Conservation (phyloP, 1,284 basidiomycete species). For the Cutaneotrichosporon sp. region DNA sequence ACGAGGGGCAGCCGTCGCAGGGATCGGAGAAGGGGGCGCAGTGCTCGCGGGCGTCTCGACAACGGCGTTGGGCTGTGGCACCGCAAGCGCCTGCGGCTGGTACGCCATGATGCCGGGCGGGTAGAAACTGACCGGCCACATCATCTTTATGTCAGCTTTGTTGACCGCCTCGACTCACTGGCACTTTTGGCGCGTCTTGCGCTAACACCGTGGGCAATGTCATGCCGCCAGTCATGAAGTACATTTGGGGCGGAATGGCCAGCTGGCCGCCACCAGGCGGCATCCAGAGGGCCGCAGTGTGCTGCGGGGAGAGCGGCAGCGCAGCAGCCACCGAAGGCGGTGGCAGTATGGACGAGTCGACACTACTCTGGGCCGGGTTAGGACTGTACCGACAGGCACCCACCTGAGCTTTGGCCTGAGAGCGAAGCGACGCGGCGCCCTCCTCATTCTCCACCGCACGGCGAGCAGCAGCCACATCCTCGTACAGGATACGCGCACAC, state of each 20-base stretch:
- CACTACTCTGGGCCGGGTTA: too few relatives aligned
- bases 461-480: constrained; percentile 17
- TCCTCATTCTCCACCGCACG: constrained; percentile 32
- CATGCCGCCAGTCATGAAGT: constrained; percentile 4
- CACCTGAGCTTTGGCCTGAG: too few relatives aligned
- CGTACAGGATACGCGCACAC: constrained; percentile 30
- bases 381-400: too few relatives aligned
- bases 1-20: too few relatives aligned
- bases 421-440: constrained; percentile 26
- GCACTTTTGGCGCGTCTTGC: constrained; percentile 22
- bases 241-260: constrained; percentile 16
- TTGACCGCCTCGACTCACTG: neutral
- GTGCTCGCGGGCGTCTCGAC: neutral
- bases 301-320: too few relatives aligned
- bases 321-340: too few relatives aligned
- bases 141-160: constrained; percentile 2
- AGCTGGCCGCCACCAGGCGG: too few relatives aligned
- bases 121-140: constrained; percentile 2
- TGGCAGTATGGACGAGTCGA: too few relatives aligned
- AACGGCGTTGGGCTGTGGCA: neutral
- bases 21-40: neutral
- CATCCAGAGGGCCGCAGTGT: too few relatives aligned
- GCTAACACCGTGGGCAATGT: constrained; percentile 30
- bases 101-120: neutral
- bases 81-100: neutral